These are phyloP conservation scores for Plenodomus tracheiphilus DNA, from an alignment of 2,329 filamentous ascomycete genomes.

Conservation along the genomic window DNA sequence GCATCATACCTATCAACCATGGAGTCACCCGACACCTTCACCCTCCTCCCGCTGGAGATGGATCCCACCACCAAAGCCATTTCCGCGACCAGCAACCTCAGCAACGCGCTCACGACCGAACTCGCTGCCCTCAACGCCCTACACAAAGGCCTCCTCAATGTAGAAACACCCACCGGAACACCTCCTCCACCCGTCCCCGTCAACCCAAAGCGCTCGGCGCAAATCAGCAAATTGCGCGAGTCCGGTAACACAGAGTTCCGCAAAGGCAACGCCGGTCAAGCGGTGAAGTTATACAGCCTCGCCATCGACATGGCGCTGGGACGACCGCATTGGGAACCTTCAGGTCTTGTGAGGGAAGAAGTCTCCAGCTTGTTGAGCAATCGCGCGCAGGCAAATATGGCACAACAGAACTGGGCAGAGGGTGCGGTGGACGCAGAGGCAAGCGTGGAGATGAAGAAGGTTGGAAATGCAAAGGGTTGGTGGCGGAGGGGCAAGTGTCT, in stretches of 20 bases:
- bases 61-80: conserved; percentile 82
- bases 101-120: conserved; percentile 45
- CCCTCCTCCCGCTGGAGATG: conserved; percentile 77
- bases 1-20: conserved; percentile 19
- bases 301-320: conserved; percentile 86
- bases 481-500: conserved; percentile 85
- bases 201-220: conserved; percentile 86
- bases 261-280: conserved; percentile 74
- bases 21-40: conserved; percentile 67
- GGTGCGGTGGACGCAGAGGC: conserved; percentile 85
- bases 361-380: conserved; percentile 79
- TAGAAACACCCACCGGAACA: conserved; percentile 64
- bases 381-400: conserved; percentile 88
- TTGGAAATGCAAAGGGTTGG: conserved; percentile 93
- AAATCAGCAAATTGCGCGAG: conserved; percentile 90
- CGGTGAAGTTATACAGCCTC: conserved; percentile 79
- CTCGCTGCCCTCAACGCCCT: conserved; percentile 76
- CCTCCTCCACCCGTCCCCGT: conserved; percentile 88
- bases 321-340: conserved; percentile 86
- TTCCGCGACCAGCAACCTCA: conserved; percentile 48
- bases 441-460: conserved; percentile 83
- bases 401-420: conserved; percentile 78
- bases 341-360: conserved; percentile 82
- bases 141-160: conserved; percentile 71
- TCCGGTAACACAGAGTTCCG: conserved; percentile 81